phyloP scores from a whole-genome alignment of 1,284 basidiomycete genomes.

The Peniophora sp. region DNA sequence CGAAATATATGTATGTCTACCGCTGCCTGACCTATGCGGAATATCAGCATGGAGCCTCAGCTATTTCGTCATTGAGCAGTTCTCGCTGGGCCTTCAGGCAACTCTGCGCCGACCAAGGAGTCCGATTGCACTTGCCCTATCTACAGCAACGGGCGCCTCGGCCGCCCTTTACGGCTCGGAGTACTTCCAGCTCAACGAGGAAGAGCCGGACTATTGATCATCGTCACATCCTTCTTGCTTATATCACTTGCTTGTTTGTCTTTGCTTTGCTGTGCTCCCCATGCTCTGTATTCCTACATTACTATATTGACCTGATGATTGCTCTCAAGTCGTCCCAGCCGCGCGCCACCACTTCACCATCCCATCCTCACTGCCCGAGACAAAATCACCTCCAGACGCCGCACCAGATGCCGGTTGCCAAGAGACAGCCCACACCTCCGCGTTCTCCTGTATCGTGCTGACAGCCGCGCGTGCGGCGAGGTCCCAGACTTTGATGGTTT shows the following conservation, averaged over 20 bases:
- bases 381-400: constrained; percentile 60
- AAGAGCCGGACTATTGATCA: constrained; percentile 6
- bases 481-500: constrained; percentile 85
- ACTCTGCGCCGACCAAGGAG: constrained; percentile 26
- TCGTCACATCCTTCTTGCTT: not conserved
- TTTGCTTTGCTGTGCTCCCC: too few species aligned
- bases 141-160: constrained; percentile 23
- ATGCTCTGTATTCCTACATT: too few species aligned
- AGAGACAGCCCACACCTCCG: constrained; percentile 80
- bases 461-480: constrained; percentile 70
- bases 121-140: constrained; percentile 25
- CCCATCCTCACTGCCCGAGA: constrained; percentile 77
- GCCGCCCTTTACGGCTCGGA: constrained; percentile 35
- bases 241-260: too few species aligned
- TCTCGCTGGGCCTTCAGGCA: constrained; percentile 17
- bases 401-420: constrained; percentile 64
- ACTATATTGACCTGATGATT: not conserved
- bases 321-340: constrained; percentile 38
- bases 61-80: constrained; percentile 33
- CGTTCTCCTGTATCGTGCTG: constrained; percentile 68
- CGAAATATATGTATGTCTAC: not conserved
- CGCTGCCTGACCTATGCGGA: not conserved
- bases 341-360: constrained; percentile 70
- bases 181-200: constrained; percentile 23
- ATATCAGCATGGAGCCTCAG: constrained; percentile 44